Percentiles rank a stretch among this genome's conserved stretches.
These are phyloP conservation scores for Clonostachys byssicola DNA, from an alignment of 2,329 filamentous ascomycete species.

Conservation along the genomic window DNA sequence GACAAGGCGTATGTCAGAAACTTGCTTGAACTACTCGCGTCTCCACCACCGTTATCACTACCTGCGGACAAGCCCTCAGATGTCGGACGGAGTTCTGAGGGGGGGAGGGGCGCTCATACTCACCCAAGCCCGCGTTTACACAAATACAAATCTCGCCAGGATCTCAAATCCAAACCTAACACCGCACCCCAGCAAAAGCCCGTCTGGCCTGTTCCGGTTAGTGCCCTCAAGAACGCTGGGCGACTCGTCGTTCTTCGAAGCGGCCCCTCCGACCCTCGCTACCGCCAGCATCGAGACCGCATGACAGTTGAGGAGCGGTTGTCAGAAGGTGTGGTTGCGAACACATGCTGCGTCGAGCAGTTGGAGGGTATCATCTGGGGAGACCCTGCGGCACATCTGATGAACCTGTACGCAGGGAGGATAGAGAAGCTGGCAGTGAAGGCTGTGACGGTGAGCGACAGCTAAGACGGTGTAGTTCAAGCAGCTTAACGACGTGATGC, in stretches of 20 bases:
- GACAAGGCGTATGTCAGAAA: slow-evolving; percentile 73
- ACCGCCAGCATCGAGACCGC: slow-evolving; percentile 29
- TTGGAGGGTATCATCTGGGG: slow-evolving; percentile 73
- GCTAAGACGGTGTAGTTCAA: neutral
- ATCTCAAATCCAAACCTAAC: slow-evolving; percentile 4
- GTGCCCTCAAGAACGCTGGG: slow-evolving; percentile 67
- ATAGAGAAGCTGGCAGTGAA: slow-evolving; percentile 68
- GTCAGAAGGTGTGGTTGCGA: slow-evolving; percentile 62
- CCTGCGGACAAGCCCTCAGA: neutral
- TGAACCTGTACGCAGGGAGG: slow-evolving; percentile 71
- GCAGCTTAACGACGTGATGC: no score
- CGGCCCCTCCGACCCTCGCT: slow-evolving; percentile 35
- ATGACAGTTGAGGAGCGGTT: slow-evolving; percentile 46
- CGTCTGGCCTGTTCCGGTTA: slow-evolving; percentile 62
- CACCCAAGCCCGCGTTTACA: neutral
- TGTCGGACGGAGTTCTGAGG: neutral
- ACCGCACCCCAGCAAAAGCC: slow-evolving; percentile 18
- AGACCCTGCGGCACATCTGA: slow-evolving; percentile 75
- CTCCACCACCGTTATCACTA: slow-evolving; percentile 41
- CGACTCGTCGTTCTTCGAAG: slow-evolving; percentile 61
- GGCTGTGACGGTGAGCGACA: slow-evolving; percentile 25
- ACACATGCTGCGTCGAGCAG: slow-evolving; percentile 62
- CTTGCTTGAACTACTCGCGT: slow-evolving; percentile 66
- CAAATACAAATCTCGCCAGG: neutral
- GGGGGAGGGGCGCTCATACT: neutral